phyloP scores from a whole-genome alignment of 2,329 filamentous ascomycete genomes.

The Escovopsis weberi region DNA sequence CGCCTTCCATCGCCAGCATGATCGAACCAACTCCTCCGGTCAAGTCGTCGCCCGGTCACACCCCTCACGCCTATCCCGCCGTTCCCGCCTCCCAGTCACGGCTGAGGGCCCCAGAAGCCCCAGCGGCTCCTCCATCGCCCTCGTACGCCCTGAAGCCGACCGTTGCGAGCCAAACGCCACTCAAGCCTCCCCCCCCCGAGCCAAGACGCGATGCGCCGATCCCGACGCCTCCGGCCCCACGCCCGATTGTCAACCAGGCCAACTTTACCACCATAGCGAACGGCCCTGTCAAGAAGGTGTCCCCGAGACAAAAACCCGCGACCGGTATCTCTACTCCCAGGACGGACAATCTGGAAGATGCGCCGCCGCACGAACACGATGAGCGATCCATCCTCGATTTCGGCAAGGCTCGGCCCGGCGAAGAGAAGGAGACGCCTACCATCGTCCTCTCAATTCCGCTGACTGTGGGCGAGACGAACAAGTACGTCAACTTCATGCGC shows the following conservation, averaged over 20 bases:
- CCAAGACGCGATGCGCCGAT: conserved; percentile 24
- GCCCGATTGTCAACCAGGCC: conserved; percentile 22
- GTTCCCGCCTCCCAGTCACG: conserved; percentile 15
- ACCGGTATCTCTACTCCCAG: conserved; percentile 31
- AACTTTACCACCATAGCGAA: conserved; percentile 27
- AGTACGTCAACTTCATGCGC: conserved; percentile 89
- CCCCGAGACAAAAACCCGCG: conserved; percentile 32
- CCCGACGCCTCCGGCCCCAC: conserved; percentile 11
- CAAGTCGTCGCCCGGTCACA: conserved; percentile 15
- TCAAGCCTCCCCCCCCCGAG: conserved; percentile 15
- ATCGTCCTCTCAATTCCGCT: conserved; percentile 77
- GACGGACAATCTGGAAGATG: conserved; percentile 35
- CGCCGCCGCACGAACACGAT: conserved; percentile 21
- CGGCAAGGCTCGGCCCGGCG: conserved; percentile 42
- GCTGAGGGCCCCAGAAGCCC: conserved; percentile 20
- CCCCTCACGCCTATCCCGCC: conserved; percentile 15
- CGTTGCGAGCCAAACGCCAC: conserved; percentile 15
- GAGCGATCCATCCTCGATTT: conserved; percentile 48
- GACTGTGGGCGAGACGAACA: conserved; percentile 60
- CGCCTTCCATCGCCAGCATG: conserved; percentile 81
- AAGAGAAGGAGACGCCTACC: conserved; percentile 50
- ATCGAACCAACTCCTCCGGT: conserved; percentile 43
- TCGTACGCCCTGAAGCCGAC: conserved; percentile 20
- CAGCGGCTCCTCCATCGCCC: conserved; percentile 29
- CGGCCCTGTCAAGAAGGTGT: conserved; percentile 29